Percentiles rank a stretch among this genome's conserved stretches.
Conservation (phyloP, 2,329 filamentous ascomycete species). For the Decorospora gaudefroyi region DNA sequence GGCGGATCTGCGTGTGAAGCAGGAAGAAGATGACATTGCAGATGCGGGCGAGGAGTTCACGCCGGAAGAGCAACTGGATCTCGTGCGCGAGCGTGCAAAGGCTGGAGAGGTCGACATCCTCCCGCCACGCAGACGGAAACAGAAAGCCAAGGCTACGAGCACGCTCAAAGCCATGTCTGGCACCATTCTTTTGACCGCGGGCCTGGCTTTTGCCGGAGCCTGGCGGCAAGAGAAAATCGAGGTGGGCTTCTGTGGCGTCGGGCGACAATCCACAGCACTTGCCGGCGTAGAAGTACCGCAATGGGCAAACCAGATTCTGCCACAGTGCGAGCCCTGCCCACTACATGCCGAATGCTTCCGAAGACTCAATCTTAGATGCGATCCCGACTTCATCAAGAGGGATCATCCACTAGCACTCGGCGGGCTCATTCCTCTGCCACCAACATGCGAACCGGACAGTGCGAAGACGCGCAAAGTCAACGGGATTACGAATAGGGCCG, state of each 20-base stretch:
- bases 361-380: constrained; percentile 77
- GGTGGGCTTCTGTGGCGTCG: constrained; percentile 91
- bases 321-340: constrained; percentile 88
- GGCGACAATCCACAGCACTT: constrained; percentile 61
- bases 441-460: constrained; percentile 92
- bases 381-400: constrained; percentile 83
- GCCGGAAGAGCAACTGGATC: constrained; percentile 78
- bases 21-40: constrained; percentile 52
- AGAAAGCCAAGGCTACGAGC: constrained; percentile 49
- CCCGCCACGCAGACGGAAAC: constrained; percentile 42
- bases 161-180: constrained; percentile 68
- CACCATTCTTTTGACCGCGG: constrained; percentile 70
- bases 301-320: constrained; percentile 70
- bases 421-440: constrained; percentile 80
- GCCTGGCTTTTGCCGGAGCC: constrained; percentile 76
- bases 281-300: constrained; percentile 71
- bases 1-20: constrained; percentile 53
- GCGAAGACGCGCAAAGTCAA: constrained; percentile 88
- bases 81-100: constrained; percentile 69
- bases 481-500: constrained; percentile 81
- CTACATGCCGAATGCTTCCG: constrained; percentile 86
- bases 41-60: constrained; percentile 91
- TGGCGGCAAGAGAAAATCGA: constrained; percentile 96
- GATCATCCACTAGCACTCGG: constrained; percentile 81
- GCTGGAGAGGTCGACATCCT: constrained; percentile 59